phyloP scores from a whole-genome alignment of 805 yeast genomes.

The Ogataea salicorniae region DNA sequence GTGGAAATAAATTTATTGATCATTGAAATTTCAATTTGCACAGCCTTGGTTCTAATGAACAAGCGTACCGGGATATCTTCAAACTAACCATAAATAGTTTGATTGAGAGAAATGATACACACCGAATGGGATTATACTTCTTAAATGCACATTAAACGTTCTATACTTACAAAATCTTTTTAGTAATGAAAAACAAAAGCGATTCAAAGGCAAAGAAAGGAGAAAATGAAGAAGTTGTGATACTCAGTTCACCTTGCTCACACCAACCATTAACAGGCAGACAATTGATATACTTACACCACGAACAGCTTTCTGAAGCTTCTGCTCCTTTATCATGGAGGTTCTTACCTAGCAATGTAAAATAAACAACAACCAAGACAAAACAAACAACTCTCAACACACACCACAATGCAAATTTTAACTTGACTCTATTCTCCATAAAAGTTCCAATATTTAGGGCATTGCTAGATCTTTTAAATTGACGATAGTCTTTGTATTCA shows the following conservation, averaged over 20 bases:
- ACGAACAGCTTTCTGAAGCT: constrained; percentile 40
- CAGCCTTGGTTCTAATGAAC: too few species aligned
- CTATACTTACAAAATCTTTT: background rate
- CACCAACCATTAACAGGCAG: constrained; percentile 72
- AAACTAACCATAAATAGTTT: too few species aligned
- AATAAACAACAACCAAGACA: constrained; percentile 44
- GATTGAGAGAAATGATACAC: too few species aligned
- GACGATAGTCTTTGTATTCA: constrained; percentile 8
- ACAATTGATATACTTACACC: constrained; percentile 74
- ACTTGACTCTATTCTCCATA: constrained; percentile 28
- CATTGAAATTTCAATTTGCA: too few species aligned
- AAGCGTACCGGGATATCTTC: too few species aligned
- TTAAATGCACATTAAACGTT: too few species aligned
- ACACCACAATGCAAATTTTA: constrained; percentile 48
- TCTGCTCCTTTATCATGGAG: constrained; percentile 45
- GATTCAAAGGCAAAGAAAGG: background rate
- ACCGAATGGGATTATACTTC: too few species aligned
- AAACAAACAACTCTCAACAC: constrained; percentile 40
- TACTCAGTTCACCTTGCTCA: constrained; percentile 24
- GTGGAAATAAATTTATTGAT: too few species aligned
- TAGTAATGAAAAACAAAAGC: background rate
- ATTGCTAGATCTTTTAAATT: constrained; percentile 18
- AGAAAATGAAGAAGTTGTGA: constrained; percentile 3
- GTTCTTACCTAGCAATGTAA: constrained; percentile 43
- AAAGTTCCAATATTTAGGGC: constrained; percentile 2